Conservation (phyloP, 2,329 filamentous ascomycete genomes). For the Zopfia rhizophila region DNA sequence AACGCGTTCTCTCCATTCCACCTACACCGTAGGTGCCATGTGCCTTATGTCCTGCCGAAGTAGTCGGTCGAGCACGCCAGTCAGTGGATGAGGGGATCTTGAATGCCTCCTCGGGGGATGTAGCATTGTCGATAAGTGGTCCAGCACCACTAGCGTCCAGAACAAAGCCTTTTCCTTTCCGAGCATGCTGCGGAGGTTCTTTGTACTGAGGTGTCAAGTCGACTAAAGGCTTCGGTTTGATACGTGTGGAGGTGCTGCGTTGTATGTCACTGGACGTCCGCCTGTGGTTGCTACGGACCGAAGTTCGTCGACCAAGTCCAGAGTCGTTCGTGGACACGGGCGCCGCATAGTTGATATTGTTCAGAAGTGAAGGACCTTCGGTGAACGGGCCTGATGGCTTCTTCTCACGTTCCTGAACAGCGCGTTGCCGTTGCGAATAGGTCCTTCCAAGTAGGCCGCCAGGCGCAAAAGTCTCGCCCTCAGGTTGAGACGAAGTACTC, state of each 20-base stretch:
- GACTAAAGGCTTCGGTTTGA: slow-evolving; percentile 69
- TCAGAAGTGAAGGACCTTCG: slow-evolving; percentile 67
- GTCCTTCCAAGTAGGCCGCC: slow-evolving; percentile 60
- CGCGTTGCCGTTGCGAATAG: slow-evolving; percentile 60
- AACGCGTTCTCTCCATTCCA: slow-evolving; percentile 45
- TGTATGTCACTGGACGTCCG: slow-evolving; percentile 52
- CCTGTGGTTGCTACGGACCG: slow-evolving; percentile 43
- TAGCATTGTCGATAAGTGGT: slow-evolving; percentile 58
- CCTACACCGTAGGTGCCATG: slow-evolving; percentile 41
- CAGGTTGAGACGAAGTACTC: slow-evolving; percentile 31
- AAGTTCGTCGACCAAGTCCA: slow-evolving; percentile 41
- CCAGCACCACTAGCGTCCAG: slow-evolving; percentile 49
- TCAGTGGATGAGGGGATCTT: slow-evolving; percentile 55
- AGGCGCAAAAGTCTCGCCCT: slow-evolving; percentile 57
- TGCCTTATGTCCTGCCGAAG: slow-evolving; percentile 23
- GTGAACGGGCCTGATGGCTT: slow-evolving; percentile 60
- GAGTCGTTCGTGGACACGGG: slow-evolving; percentile 34
- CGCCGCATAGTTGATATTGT: slow-evolving; percentile 49
- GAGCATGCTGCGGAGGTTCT: slow-evolving; percentile 69
- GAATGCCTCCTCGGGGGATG: slow-evolving; percentile 56
- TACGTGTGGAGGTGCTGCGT: slow-evolving; percentile 58
- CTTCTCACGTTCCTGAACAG: slow-evolving; percentile 51
- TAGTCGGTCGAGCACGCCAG: slow-evolving; percentile 53
- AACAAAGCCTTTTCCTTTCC: slow-evolving; percentile 62
- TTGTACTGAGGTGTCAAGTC: slow-evolving; percentile 73